Conservation (phyloP, 768 basidiomycete species). For the Exsudoporus frostii region DNA sequence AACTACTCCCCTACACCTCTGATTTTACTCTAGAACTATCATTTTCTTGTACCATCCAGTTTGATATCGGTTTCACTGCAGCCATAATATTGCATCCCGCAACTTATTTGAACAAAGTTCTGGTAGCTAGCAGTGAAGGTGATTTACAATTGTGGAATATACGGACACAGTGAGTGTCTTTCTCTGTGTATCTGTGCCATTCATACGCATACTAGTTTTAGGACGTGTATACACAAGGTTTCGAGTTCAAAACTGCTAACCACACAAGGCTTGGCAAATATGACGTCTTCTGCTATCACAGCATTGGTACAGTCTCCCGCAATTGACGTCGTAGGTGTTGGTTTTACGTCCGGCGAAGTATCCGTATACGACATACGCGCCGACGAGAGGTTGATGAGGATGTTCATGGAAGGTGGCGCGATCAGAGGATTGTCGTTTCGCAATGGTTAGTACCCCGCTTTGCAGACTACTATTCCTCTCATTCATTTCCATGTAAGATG, state of each 20-base stretch:
- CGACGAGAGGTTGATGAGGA: slow-evolving; percentile 83
- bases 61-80: slow-evolving; percentile 85
- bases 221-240: slow-evolving; percentile 83
- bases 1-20: slow-evolving; percentile 1
- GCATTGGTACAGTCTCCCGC: slow-evolving; percentile 88
- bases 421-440: slow-evolving; percentile 79
- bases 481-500: slow-evolving; percentile 48
- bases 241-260: slow-evolving; percentile 50
- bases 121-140: slow-evolving; percentile 81
- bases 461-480: not conserved
- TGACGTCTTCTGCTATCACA: slow-evolving; percentile 55
- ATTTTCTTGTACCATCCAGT: slow-evolving; percentile 59
- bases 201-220: slow-evolving; percentile 28
- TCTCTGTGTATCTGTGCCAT: not conserved
- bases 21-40: slow-evolving; percentile 18
- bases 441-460: slow-evolving; percentile 57
- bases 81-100: slow-evolving; percentile 85
- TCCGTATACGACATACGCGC: slow-evolving; percentile 87
- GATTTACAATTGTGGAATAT: slow-evolving; percentile 93
- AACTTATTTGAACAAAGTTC: slow-evolving; percentile 94
- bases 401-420: slow-evolving; percentile 87
- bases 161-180: slow-evolving; percentile 59
- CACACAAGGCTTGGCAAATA: slow-evolving; percentile 29
- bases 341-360: slow-evolving; percentile 83
- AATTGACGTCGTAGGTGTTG: slow-evolving; percentile 93